Evolutionary conservation across 2,329 filamentous ascomycete genomes (phyloP).

Genomic region (Huntiella omanensis): DNA sequence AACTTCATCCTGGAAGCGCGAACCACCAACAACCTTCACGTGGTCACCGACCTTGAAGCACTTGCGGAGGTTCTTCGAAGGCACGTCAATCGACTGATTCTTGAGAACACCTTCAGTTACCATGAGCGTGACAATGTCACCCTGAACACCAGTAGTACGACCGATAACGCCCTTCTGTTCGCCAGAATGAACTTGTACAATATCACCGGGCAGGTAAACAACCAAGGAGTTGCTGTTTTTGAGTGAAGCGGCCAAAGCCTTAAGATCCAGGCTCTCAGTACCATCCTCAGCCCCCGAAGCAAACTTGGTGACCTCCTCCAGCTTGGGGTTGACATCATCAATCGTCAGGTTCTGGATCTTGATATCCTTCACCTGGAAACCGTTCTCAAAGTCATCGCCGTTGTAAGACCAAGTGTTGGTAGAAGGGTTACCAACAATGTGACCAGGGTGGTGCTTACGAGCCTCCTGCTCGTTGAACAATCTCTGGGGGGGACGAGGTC

Average conservation of each 20-base stretch:
- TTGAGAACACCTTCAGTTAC: conserved; percentile 67
- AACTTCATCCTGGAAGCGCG: conserved; percentile 83
- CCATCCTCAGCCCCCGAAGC: conserved; percentile 77
- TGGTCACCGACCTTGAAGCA: conserved; percentile 87
- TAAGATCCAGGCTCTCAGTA: conserved; percentile 80
- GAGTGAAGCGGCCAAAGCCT: conserved; percentile 73
- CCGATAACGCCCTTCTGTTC: conserved; percentile 87
- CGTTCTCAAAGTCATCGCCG: conserved; percentile 77
- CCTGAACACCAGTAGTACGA: conserved; percentile 67
- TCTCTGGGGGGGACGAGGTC: conserved; percentile 63
- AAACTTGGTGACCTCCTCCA: conserved; percentile 94
- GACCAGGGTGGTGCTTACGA: conserved; percentile 60
- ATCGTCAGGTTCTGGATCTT: conserved; percentile 73
- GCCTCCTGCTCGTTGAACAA: conserved; percentile 89
- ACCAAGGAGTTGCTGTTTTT: conserved; percentile 68
- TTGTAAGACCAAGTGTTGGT: conserved; percentile 71
- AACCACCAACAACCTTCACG: conserved; percentile 94
- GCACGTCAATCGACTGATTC: conserved; percentile 79
- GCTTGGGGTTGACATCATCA: conserved; percentile 76
- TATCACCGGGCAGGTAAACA: conserved; percentile 77
- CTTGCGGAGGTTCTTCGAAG: conserved; percentile 80
- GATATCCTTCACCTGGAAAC: conserved; percentile 85
- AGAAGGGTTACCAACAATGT: conserved; percentile 48
- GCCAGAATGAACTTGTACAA: conserved; percentile 90
- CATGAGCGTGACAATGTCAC: conserved; percentile 76